Base-by-base conservation (phyloP, 1,284 basidiomycete species). In the Leucoagaricus sp. region DNA sequence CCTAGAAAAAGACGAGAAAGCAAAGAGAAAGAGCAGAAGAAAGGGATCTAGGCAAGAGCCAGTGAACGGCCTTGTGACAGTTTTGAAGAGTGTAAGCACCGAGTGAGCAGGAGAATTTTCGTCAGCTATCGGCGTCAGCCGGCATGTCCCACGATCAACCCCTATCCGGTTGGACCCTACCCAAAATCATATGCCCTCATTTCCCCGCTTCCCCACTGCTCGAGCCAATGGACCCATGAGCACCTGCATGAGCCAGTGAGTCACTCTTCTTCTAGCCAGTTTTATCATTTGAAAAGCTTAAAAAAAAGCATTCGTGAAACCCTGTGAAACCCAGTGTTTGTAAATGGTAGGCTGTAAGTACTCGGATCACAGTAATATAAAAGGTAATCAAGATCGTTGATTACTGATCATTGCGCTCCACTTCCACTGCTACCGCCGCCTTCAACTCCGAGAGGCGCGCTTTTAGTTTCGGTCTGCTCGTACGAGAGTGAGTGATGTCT, bases 401-500 rank as follows among this genome's bases (percentile, higher is more conserved):
- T n/a, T n/a, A n/a, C n/a, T n/a, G n/a, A n/a, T 48, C 29, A 51
- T 31, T 33, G 33, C 17, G 34, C 52, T 45, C 53, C 29, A 21
- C 34, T 26, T 56, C 58, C 9, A 44, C 50, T n/a, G 29, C 21
- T 25, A 57, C 52, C 7, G 53, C 51, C 31, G 53, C 45, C 40
- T 51, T 59, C 15, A 61, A 58, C 41, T 59, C 58, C 31, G 60
- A 53, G 33, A 61, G 49, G 13, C 60, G 52, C 23, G 55, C 53
- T 36, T 57, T 56, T 49, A 61, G 33, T 41, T 60, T 61, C 10
- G 64, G 64, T 26, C 64, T 65, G 47, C 13, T 46, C 23, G 29
- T 21, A 19, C 15, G 26, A 50, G 26, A 15, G 15, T 49, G 33
- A 50, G 47, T 41, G 29, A 25, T n/a, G 25, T 31, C 45, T 26